phyloP scores from a whole-genome alignment of 1,284 basidiomycete genomes.

The Xerocomus nothofagi region DNA sequence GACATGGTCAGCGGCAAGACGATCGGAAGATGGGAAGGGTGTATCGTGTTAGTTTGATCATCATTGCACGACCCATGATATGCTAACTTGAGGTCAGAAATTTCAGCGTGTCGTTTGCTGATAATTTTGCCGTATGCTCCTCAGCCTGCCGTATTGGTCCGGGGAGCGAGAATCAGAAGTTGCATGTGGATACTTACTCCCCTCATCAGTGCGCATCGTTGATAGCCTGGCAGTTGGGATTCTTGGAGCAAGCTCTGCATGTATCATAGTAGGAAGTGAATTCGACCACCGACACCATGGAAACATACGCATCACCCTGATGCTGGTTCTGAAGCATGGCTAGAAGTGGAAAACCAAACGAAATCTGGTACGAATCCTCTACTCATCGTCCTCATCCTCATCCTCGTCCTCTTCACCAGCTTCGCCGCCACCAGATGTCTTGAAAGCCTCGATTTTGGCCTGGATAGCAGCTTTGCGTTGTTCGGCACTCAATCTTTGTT shows the following conservation, averaged over 20 bases:
- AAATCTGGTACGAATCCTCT: slow-evolving; percentile 29
- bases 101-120: slow-evolving; percentile 56
- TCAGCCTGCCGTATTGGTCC: slow-evolving; percentile 53
- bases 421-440: slow-evolving; percentile 54
- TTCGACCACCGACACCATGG: slow-evolving; percentile 15
- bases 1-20: slow-evolving; percentile 62
- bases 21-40: slow-evolving; percentile 79
- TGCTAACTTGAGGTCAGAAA: slow-evolving; percentile 45
- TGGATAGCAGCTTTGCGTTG: slow-evolving; percentile 80
- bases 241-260: slow-evolving; percentile 41
- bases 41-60: slow-evolving; percentile 57
- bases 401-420: slow-evolving; percentile 49
- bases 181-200: slow-evolving; percentile 42
- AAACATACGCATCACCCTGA: slow-evolving; percentile 19
- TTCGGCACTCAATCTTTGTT: slow-evolving; percentile 71
- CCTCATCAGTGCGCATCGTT: slow-evolving; percentile 36
- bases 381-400: slow-evolving; percentile 58
- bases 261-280: slow-evolving; percentile 20
- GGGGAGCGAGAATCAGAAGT: slow-evolving; percentile 35
- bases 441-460: slow-evolving; percentile 83
- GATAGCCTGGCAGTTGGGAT: slow-evolving; percentile 50
- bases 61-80: slow-evolving; percentile 1
- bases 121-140: slow-evolving; percentile 53
- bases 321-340: slow-evolving; percentile 13
- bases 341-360: neutral